A percentile compares a stretch with the other conserved stretches of the same genome.
Conservation (phyloP, 1,139 yeast genomes). For the Dujonia santamariae region DNA sequence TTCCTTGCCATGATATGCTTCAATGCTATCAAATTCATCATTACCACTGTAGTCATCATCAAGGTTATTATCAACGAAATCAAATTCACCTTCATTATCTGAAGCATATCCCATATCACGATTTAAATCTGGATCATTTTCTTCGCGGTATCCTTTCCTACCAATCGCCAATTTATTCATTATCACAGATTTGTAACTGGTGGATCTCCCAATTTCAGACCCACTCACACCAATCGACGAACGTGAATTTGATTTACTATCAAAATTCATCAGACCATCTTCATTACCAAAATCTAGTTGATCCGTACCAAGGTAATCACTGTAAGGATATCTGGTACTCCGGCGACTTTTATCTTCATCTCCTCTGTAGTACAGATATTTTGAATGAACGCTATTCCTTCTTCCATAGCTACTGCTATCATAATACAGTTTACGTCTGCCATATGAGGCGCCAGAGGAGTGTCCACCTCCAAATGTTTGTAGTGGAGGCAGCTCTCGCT, state of each 20-base stretch:
- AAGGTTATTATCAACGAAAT: slow-evolving; percentile 2
- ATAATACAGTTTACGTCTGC: no score
- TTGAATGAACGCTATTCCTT: background rate
- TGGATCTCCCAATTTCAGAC: background rate
- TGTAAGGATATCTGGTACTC: no score
- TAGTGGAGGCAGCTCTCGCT: background rate
- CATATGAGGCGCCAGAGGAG: background rate
- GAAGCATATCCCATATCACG: slow-evolving; percentile 7
- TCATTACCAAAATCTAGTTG: background rate
- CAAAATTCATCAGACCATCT: background rate
- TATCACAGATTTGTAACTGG: slow-evolving; percentile 5
- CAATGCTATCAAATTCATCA: no score
- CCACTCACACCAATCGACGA: background rate
- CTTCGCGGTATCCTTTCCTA: slow-evolving; percentile 7
- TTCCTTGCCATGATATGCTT: no score
- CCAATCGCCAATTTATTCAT: slow-evolving; percentile 4
- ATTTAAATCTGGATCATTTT: slow-evolving; percentile 7
- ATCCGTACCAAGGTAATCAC: no score
- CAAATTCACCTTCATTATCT: slow-evolving; percentile 8
- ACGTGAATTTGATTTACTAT: background rate
- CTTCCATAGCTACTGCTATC: no score
- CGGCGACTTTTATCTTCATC: no score
- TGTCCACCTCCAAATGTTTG: background rate
- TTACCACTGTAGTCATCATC: slow-evolving; percentile 3
- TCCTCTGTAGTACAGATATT: slow-evolving; percentile 3